Base-by-base conservation (phyloP, 1,139 yeast species). In the Pichia sp. region DNA sequence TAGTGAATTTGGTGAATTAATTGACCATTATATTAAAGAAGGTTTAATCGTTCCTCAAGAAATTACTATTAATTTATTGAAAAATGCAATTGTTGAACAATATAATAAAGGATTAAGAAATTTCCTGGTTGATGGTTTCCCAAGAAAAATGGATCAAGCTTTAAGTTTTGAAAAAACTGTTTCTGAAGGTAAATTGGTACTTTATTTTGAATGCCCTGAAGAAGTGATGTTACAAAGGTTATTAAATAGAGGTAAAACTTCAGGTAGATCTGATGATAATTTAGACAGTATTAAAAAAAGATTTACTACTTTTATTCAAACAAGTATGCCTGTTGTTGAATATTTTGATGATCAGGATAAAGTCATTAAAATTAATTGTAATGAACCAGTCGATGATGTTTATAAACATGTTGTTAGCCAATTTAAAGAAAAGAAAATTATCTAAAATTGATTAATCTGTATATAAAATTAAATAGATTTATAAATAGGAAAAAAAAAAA, bases 91-190 rank as follows among this genome's bases (percentile, higher is more conserved):
- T 64, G 59, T 67, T 39, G 80, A 74, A 28, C 68, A 72, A 38
- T 54, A 62, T 37, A 59, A 64, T 14, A 58, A 68, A 27, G 95
- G 94, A 1, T 72, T 72, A 43, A 64, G 66, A 22, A 70, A 72
- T 50, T 91, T 89, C 61, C 68, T 91, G 56, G 78, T 91, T 42
- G 98, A 91, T 62, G 98, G 98, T 2, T 91, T 91, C 75, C 98
- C 98, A 31, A 76, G 98, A 61, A 87, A 89, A 62, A 89, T 91
- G 96, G 98, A 91, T 65, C 98, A 91, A 67, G 97, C 97, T 0
- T 49, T 84, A 37, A 84, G 91, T 26, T 91, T 91, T 61, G 98
- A 91, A 65, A 76, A 83, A 42, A 72, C 78, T 48, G 78, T 91
- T 37, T 89, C 86, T 36, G 76, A 72, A 42, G 78, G 91, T 39